phyloP scores from a whole-genome alignment of 495 filamentous ascomycete genomes.

The Haplographium delicatum region DNA sequence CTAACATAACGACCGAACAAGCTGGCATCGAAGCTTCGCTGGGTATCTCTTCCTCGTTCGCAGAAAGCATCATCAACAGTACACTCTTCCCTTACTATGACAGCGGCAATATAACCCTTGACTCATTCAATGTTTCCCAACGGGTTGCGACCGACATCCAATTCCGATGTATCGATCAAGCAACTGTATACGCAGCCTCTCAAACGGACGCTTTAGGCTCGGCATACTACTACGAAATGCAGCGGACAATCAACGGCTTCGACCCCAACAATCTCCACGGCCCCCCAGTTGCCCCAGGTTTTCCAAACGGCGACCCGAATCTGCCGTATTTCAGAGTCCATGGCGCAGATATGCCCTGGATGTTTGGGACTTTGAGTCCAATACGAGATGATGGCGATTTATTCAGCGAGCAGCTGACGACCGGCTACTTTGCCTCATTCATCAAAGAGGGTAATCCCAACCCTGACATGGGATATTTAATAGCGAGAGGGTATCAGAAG shows the following conservation, averaged over 20 bases:
- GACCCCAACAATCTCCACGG: slow-evolving; percentile 37
- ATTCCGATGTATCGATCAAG: slow-evolving; percentile 43
- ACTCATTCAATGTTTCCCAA: slow-evolving; percentile 38
- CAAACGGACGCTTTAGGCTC: slow-evolving; percentile 28
- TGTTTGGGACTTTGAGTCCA: slow-evolving; percentile 27
- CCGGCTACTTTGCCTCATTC: slow-evolving; percentile 32
- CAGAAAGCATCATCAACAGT: slow-evolving; percentile 34
- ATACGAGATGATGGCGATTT: slow-evolving; percentile 26
- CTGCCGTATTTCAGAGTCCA: slow-evolving; percentile 31
- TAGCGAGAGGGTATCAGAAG: slow-evolving; percentile 30
- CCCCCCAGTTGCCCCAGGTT: slow-evolving; percentile 24
- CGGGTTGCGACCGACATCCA: slow-evolving; percentile 39
- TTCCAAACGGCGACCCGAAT: slow-evolving; percentile 32
- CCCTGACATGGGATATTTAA: slow-evolving; percentile 26
- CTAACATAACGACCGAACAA: slow-evolving; percentile 26
- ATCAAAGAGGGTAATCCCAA: slow-evolving; percentile 29
- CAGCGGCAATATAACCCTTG: slow-evolving; percentile 38
- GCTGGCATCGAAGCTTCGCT: slow-evolving; percentile 33
- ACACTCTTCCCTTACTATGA: slow-evolving; percentile 36
- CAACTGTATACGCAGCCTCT: slow-evolving; percentile 36
- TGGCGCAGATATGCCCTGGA: slow-evolving; percentile 27
- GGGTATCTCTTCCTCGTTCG: slow-evolving; percentile 30
- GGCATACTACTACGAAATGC: slow-evolving; percentile 40
- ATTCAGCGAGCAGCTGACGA: slow-evolving; percentile 24
- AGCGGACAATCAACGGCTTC: slow-evolving; percentile 34